Evolutionary conservation across 2,329 filamentous ascomycete genomes (phyloP).

Genomic region (Beauveria varroae): DNA sequence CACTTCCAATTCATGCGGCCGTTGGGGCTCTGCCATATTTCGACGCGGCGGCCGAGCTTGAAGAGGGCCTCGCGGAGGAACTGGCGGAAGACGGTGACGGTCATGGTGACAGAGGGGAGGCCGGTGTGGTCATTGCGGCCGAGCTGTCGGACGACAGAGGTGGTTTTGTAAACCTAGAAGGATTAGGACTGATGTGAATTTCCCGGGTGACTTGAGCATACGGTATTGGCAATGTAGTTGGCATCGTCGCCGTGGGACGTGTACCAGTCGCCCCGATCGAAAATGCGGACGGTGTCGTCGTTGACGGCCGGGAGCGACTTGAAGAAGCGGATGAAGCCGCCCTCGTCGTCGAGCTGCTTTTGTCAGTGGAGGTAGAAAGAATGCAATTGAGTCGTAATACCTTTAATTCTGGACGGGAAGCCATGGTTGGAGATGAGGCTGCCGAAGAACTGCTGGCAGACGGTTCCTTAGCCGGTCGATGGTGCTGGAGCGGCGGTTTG

Average conservation of each 20-base stretch:
- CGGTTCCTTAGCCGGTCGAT: background rate
- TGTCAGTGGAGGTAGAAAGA: background rate
- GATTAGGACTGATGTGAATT: background rate
- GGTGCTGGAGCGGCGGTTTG: background rate
- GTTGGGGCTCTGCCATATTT: conserved; percentile 74
- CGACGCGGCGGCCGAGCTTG: conserved; percentile 79
- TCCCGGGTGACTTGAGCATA: conserved; percentile 26
- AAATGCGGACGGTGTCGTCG: conserved; percentile 76
- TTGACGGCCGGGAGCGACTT: conserved; percentile 69
- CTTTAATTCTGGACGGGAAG: conserved; percentile 65
- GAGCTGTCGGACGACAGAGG: conserved; percentile 84
- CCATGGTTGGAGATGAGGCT: conserved; percentile 42
- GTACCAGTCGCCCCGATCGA: conserved; percentile 92
- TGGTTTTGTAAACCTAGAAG: conserved; percentile 84
- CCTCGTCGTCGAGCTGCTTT: conserved; percentile 82
- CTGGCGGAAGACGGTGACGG: conserved; percentile 87
- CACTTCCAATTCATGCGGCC: conserved; percentile 89
- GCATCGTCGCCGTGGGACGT: conserved; percentile 87
- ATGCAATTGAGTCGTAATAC: conserved; percentile 27
- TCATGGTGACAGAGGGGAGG: conserved; percentile 90
- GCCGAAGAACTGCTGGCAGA: background rate
- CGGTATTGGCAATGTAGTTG: conserved; percentile 71
- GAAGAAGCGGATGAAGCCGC: conserved; percentile 94
- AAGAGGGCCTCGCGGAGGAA: conserved; percentile 93
- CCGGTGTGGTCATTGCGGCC: conserved; percentile 78